Conservation (phyloP, 2,329 filamentous ascomycete genomes). For the Pseudogymnoascus verrucosus region DNA sequence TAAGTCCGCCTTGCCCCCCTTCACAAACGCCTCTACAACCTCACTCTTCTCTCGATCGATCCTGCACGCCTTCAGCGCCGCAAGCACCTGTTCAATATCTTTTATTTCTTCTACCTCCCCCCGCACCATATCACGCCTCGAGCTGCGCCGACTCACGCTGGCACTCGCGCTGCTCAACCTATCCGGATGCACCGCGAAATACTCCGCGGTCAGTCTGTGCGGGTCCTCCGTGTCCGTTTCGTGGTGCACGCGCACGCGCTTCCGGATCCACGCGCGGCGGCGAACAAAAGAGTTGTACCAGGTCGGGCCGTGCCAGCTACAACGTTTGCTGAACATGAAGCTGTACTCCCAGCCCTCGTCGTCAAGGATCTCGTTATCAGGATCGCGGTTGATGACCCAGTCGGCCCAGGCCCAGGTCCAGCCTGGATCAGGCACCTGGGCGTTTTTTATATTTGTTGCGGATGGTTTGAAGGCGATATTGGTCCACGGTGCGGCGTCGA, state of each 20-base stretch:
- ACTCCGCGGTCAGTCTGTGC: constrained; percentile 65
- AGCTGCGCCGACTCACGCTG: neutral
- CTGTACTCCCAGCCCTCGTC: constrained; percentile 96
- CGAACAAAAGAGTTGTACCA: constrained; percentile 98
- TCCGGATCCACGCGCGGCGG: constrained; percentile 77
- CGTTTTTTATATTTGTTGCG: constrained; percentile 66
- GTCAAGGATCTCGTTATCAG: constrained; percentile 56
- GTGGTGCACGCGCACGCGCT: constrained; percentile 56
- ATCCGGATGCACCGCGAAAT: constrained; percentile 66
- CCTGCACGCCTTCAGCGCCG: constrained; percentile 56
- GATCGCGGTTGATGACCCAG: constrained; percentile 60
- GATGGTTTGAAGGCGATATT: constrained; percentile 56
- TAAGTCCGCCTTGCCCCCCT: constrained; percentile 67
- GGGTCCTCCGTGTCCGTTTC: constrained; percentile 34
- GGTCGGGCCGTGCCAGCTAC: constrained; percentile 79
- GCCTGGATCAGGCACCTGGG: constrained; percentile 86
- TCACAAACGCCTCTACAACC: constrained; percentile 72
- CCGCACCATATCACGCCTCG: constrained; percentile 25
- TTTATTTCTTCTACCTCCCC: constrained; percentile 48
- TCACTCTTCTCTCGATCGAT: constrained; percentile 92
- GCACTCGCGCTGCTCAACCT: constrained; percentile 33
- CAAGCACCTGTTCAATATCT: constrained; percentile 54
- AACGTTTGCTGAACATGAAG: constrained; percentile 68
- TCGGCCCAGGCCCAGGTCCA: constrained; percentile 82
- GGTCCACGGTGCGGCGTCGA: constrained; percentile 84